Base-by-base conservation (phyloP, 345 rosid species). In the Linum trigynum region DNA sequence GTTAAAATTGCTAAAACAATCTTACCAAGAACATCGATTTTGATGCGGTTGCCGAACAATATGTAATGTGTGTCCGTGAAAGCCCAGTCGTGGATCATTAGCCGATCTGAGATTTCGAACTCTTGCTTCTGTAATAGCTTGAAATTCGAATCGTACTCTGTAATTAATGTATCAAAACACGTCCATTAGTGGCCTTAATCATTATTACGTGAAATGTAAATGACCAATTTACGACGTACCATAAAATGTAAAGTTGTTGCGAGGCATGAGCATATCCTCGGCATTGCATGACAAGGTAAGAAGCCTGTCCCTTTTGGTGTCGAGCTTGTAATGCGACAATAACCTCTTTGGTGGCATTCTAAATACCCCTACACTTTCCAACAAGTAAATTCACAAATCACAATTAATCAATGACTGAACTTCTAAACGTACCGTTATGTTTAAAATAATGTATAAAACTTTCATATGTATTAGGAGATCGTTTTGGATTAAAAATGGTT, bases 31-130 rank as follows among this genome's bases (percentile, higher is more conserved):
- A 83, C 64, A 64, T 92, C 82, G 23, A 89, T 85, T 77, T 85
- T 89, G 67, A 90, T 84, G 38, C 97, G 81, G 43, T 92, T 92
- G 42, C 84, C 94, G 40, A 86, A 92, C 32, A 90, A 61, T 65
- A 92, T 77, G 67, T 92, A 92, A 59, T 87, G 82, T 50, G 84
- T 76, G 36, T 89, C 94, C 0, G 94, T 92, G 69, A 89, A 84
- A 5, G 98, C 98, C 98, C 97, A 92, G 14, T 92, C 98, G 60
- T 92, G 98, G 64, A 89, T 85, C 97, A 92, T 89, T 74, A 87
- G 64, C 67, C 89, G 98, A 71, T 90, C 96, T 0, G 90, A 75
- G 55, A 92, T 80, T 63, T 63, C 65, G 74, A 86, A 90, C 41
- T 85, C 96, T 76, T 57, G 81, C 48, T 63, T 77, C 62, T 82